Conservation (phyloP, 2,329 filamentous ascomycete genomes). For the Macrophomina tecta region DNA sequence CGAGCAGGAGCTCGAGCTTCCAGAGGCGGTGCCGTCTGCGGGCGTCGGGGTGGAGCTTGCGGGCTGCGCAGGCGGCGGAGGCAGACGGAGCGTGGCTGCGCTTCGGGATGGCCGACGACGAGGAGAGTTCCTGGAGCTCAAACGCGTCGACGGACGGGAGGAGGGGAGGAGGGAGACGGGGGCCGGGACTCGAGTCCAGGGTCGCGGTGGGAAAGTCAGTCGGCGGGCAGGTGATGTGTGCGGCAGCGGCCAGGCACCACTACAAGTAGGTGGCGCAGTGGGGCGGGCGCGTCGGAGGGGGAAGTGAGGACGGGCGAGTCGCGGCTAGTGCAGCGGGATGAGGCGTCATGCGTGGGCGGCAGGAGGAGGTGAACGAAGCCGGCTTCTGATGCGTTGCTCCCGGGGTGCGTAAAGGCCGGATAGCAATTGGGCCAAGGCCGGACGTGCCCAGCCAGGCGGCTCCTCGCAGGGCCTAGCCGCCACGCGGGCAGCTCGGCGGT, state of each 20-base stretch:
- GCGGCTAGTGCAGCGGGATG: slow-evolving; percentile 16
- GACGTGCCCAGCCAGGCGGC: slow-evolving; percentile 10
- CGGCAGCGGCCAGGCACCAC: slow-evolving; percentile 15
- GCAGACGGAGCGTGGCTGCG: background rate
- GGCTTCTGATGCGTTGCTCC: slow-evolving; percentile 9
- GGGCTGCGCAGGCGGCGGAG: background rate
- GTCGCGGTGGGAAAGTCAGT: slow-evolving; percentile 20
- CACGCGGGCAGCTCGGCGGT: background rate
- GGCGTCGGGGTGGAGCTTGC: background rate
- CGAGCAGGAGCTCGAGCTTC: slow-evolving; percentile 74
- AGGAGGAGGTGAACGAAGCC: background rate
- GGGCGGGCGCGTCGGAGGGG: background rate
- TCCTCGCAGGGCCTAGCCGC: background rate
- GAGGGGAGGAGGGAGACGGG: slow-evolving; percentile 16
- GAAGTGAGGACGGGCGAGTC: background rate
- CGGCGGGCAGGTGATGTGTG: background rate
- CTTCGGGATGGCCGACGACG: background rate
- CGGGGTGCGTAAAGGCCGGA: slow-evolving; percentile 7
- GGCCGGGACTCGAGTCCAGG: slow-evolving; percentile 17
- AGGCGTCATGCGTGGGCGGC: slow-evolving; percentile 19
- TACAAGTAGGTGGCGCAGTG: slow-evolving; percentile 12
- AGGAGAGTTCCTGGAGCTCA: slow-evolving; percentile 24
- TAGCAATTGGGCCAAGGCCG: slow-evolving; percentile 13
- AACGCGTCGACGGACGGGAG: slow-evolving; percentile 11
- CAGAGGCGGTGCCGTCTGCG: slow-evolving; percentile 46